Evolutionary conservation across 2,329 filamentous ascomycete genomes (phyloP).

Genomic region (Alternaria sp.): DNA sequence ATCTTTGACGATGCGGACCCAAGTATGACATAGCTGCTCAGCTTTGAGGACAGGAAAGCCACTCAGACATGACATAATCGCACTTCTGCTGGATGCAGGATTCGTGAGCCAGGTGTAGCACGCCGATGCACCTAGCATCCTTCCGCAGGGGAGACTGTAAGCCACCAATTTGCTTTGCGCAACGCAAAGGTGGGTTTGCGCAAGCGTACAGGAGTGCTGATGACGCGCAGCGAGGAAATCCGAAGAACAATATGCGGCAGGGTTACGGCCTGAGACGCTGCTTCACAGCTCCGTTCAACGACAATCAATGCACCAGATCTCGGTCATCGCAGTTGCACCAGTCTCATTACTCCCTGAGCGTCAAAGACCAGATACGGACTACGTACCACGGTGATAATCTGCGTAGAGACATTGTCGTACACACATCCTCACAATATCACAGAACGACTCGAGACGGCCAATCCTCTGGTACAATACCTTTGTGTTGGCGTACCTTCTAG

Average conservation of each 20-base stretch:
- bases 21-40: conserved; percentile 13
- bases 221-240: conserved; percentile 3
- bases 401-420: neutral
- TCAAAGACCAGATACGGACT: neutral
- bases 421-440: neutral
- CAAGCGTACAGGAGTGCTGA: conserved; percentile 1
- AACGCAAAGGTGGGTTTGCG: conserved; percentile 5
- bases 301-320: neutral
- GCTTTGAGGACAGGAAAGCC: neutral
- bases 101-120: conserved; percentile 5
- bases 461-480: neutral
- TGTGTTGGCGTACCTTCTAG: neutral
- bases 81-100: conserved; percentile 1
- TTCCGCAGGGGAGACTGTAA: conserved; percentile 7
- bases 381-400: neutral
- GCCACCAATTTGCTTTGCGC: conserved; percentile 5
- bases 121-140: conserved; percentile 8
- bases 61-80: conserved; percentile 13
- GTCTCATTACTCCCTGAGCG: neutral
- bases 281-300: neutral
- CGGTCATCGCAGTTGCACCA: neutral
- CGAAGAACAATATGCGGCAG: neutral
- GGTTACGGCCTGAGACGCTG: neutral
- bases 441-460: neutral
- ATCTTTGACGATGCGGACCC: conserved; percentile 1